A percentile compares a stretch with the other conserved stretches of the same genome.
phyloP scores from a whole-genome alignment of 1,284 basidiomycete genomes.

The Cutaneotrichosporon cutaneum region DNA sequence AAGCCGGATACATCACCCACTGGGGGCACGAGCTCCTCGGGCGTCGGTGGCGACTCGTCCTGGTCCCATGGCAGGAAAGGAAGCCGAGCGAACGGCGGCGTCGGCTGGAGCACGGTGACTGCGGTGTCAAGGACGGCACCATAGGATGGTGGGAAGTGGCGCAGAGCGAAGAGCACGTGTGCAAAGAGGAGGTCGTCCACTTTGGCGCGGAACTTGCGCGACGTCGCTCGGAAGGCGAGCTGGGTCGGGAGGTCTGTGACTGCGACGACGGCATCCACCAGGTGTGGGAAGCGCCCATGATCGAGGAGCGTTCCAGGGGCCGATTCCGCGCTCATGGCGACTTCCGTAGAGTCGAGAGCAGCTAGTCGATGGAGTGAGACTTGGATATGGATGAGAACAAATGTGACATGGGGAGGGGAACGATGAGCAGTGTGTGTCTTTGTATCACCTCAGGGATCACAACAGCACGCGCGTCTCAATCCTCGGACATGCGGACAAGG shows the following conservation, averaged over 20 bases:
- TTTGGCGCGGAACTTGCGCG: not conserved
- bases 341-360: no score
- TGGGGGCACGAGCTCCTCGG: not conserved
- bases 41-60: not conserved
- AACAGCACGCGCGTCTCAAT: no score
- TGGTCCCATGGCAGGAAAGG: slow-evolving; percentile 1
- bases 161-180: not conserved
- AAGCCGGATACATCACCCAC: not conserved
- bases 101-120: not conserved
- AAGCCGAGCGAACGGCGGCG: not conserved
- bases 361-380: no score
- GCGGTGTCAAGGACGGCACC: not conserved
- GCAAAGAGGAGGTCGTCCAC: not conserved
- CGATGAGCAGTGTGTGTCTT: no score
- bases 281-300: not conserved
- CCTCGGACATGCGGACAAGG: no score
- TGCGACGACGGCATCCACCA: slow-evolving; percentile 3
- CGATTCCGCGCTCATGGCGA: no score
- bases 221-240: slow-evolving; percentile 4
- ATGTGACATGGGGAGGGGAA: no score
- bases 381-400: no score
- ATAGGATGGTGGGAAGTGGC: not conserved
- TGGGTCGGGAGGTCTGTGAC: slow-evolving; percentile 13
- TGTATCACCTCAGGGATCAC: no score
- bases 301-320: not conserved